Base-by-base conservation (phyloP, 768 basidiomycete genomes). In the Hygrophoropsis aurantiaca region DNA sequence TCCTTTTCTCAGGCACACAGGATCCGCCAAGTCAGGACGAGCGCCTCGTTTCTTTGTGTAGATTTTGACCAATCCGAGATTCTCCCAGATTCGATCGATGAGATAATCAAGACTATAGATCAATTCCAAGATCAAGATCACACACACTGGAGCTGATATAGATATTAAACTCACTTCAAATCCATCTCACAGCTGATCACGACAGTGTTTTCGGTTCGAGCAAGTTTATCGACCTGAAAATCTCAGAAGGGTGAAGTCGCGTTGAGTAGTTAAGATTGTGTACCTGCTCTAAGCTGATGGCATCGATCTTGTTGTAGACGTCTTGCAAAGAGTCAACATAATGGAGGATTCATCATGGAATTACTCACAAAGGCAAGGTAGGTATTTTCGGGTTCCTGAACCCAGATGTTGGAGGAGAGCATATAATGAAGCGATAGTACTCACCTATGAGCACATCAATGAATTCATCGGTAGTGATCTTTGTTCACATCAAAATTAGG, bases 41-140 rank as follows among this genome's bases (percentile, higher is more conserved):
- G 78, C 89, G n/a, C 95, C 97, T 36, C 97, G 79, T 65, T 94
- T 94, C 71, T 99, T 99, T 3, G 97, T 99, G 67, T 97, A 99
- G 37, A 99, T 82, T 60, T 94, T 94, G 45, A 87, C 87, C 6
- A 91, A 77, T 43, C 77, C 72, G n/a, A 93, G 77, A 49, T 87
- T 81, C 23, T 84, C 85, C 87, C 86, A 90, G 51, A 90, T 83
- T 18, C 82, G 78, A 52, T 86, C 85, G 46, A 89, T 79, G 30
- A 90, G 74, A 59, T 88, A 82, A 59, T 81, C 77, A 44, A 90
- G 68, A 64, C 88, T 90, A 42, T 39, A 44, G 16, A 34, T 36
- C 19, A 18, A 5, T 13, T 11, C n/a, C 18, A 1, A 20, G 4
- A 15, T 30, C 27, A 13, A 30, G 7, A 7, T 13, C 27, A 47